These are phyloP conservation scores for Bauhinia variegata DNA, from an alignment of 306 rosid genomes.

Conservation along the genomic window DNA sequence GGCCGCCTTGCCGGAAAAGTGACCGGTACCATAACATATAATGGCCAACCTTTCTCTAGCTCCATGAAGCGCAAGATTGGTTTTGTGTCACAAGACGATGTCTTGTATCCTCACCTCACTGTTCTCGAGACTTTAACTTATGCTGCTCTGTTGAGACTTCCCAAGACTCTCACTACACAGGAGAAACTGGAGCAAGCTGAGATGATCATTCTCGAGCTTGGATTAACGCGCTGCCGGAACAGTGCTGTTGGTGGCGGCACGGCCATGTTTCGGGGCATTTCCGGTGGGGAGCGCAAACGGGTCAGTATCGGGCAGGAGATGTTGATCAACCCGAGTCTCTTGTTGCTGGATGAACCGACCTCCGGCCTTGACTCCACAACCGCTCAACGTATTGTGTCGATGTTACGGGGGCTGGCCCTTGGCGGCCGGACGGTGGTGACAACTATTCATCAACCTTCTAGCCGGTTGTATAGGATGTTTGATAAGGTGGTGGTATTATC, in stretches of 20 bases:
- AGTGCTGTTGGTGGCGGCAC: conserved; percentile 61
- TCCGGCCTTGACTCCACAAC: conserved; percentile 89
- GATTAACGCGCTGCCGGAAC: conserved; percentile 63
- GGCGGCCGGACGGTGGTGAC: conserved; percentile 79
- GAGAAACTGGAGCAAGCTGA: conserved; percentile 69
- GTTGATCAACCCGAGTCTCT: conserved; percentile 78
- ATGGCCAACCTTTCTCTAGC: conserved; percentile 54
- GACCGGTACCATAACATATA: conserved; percentile 73
- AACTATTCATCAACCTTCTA: conserved; percentile 87
- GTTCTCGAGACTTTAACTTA: conserved; percentile 73
- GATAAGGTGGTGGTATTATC: conserved; percentile 73
- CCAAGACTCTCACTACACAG: conserved; percentile 50
- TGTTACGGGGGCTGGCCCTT: conserved; percentile 48
- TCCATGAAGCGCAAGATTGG: conserved; percentile 66
- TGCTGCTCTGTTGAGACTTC: conserved; percentile 68
- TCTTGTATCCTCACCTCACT: conserved; percentile 78
- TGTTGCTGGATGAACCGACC: conserved; percentile 83
- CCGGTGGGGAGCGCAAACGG: conserved; percentile 86
- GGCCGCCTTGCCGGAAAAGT: conserved; percentile 66
- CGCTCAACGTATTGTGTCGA: conserved; percentile 61
- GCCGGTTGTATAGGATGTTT: conserved; percentile 73
- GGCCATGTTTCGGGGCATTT: conserved; percentile 64
- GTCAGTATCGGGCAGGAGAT: conserved; percentile 90
- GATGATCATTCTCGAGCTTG: conserved; percentile 60
- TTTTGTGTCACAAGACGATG: conserved; percentile 80